Evolutionary conservation across 768 basidiomycete genomes (phyloP).

Genomic region (Boletus subcaerulescens): DNA sequence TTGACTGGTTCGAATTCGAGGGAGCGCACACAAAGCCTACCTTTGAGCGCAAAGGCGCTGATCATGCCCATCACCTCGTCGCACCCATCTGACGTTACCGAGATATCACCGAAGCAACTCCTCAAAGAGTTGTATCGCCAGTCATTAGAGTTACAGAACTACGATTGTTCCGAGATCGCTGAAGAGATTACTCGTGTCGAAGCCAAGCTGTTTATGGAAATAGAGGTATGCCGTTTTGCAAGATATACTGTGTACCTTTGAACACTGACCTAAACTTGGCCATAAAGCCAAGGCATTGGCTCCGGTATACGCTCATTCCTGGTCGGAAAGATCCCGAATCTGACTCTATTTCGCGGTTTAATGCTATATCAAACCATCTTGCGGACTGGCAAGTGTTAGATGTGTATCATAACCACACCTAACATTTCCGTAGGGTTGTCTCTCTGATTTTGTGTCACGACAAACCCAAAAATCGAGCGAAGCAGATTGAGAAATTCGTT

Average conservation of each 20-base stretch:
- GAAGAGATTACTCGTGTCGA: slow-evolving; percentile 82
- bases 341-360: slow-evolving; percentile 73
- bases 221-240: slow-evolving; percentile 53
- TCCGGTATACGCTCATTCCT: slow-evolving; percentile 71
- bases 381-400: slow-evolving; percentile 64
- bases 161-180: slow-evolving; percentile 68
- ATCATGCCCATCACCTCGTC: slow-evolving; percentile 34
- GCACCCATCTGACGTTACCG: slow-evolving; percentile 31
- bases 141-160: slow-evolving; percentile 52
- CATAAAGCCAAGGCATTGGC: slow-evolving; percentile 80
- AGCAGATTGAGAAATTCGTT: slow-evolving; percentile 86
- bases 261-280: background rate
- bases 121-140: slow-evolving; percentile 61
- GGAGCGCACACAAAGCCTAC: slow-evolving; percentile 70
- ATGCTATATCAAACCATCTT: slow-evolving; percentile 75
- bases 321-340: slow-evolving; percentile 61
- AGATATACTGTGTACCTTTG: background rate
- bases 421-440: slow-evolving; percentile 63
- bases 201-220: slow-evolving; percentile 64
- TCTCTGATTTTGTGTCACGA: slow-evolving; percentile 89
- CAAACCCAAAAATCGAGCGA: slow-evolving; percentile 68
- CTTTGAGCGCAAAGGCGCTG: slow-evolving; percentile 46
- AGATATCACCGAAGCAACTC: slow-evolving; percentile 51
- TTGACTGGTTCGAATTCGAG: slow-evolving; percentile 34
- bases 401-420: background rate